These are phyloP conservation scores for Phalaenopsis hybrid DNA, from an alignment of 116 monocot species.

Conservation along the genomic window DNA sequence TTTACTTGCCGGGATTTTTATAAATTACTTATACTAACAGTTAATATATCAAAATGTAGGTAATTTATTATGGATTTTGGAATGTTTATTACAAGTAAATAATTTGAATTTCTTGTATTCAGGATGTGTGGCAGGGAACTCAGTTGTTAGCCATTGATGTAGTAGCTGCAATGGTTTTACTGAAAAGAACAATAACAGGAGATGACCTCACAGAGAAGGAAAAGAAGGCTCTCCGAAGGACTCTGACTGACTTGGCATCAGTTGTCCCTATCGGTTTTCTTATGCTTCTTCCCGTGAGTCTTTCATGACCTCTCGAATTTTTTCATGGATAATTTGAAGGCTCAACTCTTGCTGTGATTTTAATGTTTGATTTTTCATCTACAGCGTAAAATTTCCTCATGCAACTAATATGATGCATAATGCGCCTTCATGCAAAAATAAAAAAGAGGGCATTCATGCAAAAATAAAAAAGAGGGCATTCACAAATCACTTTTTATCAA, in stretches of 20 bases:
- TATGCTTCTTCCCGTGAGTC: slow-evolving; percentile 96
- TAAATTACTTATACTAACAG: background rate
- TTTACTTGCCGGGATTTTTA: background rate
- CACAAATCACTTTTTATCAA: background rate
- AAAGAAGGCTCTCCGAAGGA: slow-evolving; percentile 84
- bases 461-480: background rate
- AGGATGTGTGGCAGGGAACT: slow-evolving; percentile 96
- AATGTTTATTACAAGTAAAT: background rate
- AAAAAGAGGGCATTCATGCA: background rate
- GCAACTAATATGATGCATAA: background rate
- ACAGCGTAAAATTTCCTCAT: background rate
- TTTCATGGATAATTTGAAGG: background rate
- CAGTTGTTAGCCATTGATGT: slow-evolving; percentile 89
- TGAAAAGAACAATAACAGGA: slow-evolving; percentile 68
- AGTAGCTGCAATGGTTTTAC: slow-evolving; percentile 65
- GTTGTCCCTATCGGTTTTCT: slow-evolving; percentile 95
- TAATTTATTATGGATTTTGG: background rate
- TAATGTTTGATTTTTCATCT: background rate
- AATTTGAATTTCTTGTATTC: slow-evolving; percentile 2
- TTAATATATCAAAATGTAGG: background rate
- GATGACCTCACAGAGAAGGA: slow-evolving; percentile 95
- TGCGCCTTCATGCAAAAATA: background rate
- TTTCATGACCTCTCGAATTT: background rate
- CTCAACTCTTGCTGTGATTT: background rate
- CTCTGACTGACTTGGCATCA: slow-evolving; percentile 86